Conservation (phyloP, 192 early-diverging fungal genomes). For the Coemansia sp. region DNA sequence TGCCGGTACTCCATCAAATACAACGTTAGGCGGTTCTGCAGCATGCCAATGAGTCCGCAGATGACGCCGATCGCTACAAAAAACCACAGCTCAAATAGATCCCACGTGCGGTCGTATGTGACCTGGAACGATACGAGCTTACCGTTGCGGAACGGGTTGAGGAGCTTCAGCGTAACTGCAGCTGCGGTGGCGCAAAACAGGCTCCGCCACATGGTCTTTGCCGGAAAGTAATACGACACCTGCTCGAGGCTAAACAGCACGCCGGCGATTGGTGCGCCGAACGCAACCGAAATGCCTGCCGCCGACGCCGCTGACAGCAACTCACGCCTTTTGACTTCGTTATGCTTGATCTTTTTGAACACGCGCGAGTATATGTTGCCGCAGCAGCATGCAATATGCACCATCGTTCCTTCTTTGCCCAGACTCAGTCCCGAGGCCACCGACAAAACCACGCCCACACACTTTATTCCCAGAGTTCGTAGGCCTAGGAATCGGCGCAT, state of each 20-base stretch:
- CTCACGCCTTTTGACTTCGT: conserved; percentile 82
- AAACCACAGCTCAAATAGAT: conserved; percentile 87
- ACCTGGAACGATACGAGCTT: conserved; percentile 89
- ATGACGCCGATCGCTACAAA: conserved; percentile 81
- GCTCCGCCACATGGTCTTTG: conserved; percentile 91
- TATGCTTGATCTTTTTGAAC: conserved; percentile 76
- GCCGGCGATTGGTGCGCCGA: conserved; percentile 93
- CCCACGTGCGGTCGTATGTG: conserved; percentile 84
- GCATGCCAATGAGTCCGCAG: conserved; percentile 54
- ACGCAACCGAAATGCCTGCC: conserved; percentile 95
- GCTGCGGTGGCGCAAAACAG: conserved; percentile 93
- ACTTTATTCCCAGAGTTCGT: conserved; percentile 78
- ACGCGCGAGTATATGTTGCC: conserved; percentile 82
- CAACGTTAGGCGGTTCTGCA: conserved; percentile 43
- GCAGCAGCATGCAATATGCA: conserved; percentile 93
- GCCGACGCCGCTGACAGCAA: conserved; percentile 86
- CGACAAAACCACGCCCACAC: conserved; percentile 80
- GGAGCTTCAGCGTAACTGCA: conserved; percentile 80
- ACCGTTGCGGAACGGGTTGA: conserved; percentile 78
- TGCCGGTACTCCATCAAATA: conserved; percentile 44
- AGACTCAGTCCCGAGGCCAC: conserved; percentile 88
- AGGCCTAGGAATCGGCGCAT: conserved; percentile 70
- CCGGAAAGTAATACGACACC: conserved; percentile 75
- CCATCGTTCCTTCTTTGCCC: conserved; percentile 94
- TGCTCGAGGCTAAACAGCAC: conserved; percentile 65